Conservation (phyloP, 2,329 filamentous ascomycete genomes). For the Stagonosporopsis vannaccii region DNA sequence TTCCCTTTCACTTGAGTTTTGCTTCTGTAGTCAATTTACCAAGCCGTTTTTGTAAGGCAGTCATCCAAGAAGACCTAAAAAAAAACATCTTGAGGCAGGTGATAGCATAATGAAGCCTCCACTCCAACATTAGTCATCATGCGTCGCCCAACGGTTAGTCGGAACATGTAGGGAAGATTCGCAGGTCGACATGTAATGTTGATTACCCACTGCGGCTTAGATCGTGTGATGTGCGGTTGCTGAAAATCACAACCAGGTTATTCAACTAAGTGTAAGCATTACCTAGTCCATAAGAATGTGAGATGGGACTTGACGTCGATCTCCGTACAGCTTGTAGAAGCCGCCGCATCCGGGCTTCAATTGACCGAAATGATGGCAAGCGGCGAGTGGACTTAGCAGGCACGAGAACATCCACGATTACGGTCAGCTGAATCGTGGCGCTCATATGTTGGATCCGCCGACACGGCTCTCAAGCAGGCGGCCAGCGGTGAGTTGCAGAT, state of each 20-base stretch:
- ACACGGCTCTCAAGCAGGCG: slow-evolving; percentile 9
- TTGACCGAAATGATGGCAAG: background rate
- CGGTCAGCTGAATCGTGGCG: background rate
- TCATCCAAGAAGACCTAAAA: background rate
- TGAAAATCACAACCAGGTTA: background rate
- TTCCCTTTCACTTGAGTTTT: background rate
- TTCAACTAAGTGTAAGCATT: background rate
- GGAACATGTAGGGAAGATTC: no score
- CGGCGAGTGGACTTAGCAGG: background rate
- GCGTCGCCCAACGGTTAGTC: background rate
- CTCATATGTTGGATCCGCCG: background rate
- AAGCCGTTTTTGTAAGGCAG: background rate
- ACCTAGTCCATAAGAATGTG: background rate
- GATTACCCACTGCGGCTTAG: background rate
- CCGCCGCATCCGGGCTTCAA: background rate
- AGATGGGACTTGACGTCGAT: background rate
- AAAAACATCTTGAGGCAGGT: background rate
- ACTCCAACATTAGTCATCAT: background rate
- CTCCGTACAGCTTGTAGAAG: background rate
- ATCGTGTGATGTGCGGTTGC: background rate
- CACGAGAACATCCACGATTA: background rate
- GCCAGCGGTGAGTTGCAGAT: slow-evolving; percentile 19
- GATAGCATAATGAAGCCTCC: background rate
- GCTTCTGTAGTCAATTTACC: no score
- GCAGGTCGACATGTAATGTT: background rate